These are phyloP conservation scores for Naumovozyma castellii DNA, from an alignment of 805 yeast genomes.

Conservation along the genomic window DNA sequence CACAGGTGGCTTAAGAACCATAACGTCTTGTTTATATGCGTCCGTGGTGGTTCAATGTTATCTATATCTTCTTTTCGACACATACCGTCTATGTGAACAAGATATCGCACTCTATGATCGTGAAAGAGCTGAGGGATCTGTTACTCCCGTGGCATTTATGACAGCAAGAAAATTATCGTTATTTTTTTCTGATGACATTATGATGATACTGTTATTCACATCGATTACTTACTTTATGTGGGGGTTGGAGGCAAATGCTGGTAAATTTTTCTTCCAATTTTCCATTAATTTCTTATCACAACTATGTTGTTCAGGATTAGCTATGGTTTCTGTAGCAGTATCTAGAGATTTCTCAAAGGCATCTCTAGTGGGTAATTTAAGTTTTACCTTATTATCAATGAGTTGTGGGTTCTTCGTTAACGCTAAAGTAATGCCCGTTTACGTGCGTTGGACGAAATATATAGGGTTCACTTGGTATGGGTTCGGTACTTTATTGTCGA, in stretches of 20 bases:
- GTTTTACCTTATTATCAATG: constrained; percentile 63
- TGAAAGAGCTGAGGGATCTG: constrained; percentile 63
- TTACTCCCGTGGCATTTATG: constrained; percentile 57
- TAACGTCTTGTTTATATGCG: constrained; percentile 43
- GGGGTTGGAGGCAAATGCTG: constrained; percentile 47
- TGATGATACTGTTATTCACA: constrained; percentile 50
- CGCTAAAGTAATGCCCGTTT: constrained; percentile 66
- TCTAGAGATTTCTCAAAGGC: constrained; percentile 55
- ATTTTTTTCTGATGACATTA: constrained; percentile 57
- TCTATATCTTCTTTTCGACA: constrained; percentile 46
- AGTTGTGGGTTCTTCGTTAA: constrained; percentile 78
- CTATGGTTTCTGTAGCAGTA: constrained; percentile 38
- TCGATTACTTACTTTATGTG: constrained; percentile 65
- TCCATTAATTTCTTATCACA: constrained; percentile 48
- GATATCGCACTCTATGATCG: constrained; percentile 52
- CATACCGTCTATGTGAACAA: constrained; percentile 44
- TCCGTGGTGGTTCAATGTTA: constrained; percentile 47
- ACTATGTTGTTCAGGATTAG: constrained; percentile 29
- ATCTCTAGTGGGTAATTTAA: constrained; percentile 49
- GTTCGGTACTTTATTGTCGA: constrained; percentile 57
- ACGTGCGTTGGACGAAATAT: constrained; percentile 78
- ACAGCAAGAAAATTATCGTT: constrained; percentile 58
- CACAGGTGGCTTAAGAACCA: constrained; percentile 55
- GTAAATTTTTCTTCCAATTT: constrained; percentile 54
- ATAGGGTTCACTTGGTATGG: constrained; percentile 71